phyloP scores from a whole-genome alignment of 306 rosid genomes.

The Lotus japonicus region DNA sequence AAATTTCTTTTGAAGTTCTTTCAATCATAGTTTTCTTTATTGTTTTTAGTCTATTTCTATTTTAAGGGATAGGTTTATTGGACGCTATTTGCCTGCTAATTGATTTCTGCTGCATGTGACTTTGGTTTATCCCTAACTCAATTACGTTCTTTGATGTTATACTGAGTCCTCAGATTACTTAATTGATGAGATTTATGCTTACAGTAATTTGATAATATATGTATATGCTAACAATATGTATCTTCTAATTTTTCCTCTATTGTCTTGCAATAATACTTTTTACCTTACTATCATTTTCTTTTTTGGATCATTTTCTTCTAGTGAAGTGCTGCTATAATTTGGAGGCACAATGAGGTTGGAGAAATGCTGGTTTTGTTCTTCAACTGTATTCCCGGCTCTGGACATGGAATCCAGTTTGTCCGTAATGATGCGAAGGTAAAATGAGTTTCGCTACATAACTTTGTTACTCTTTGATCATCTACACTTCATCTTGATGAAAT shows the following conservation, averaged over 20 bases:
- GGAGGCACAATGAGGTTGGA: slow-evolving; percentile 67
- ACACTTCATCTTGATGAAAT: neutral
- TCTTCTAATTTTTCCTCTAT: no score
- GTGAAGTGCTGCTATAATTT: slow-evolving; percentile 11
- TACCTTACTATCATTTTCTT: neutral
- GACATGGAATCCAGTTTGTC: slow-evolving; percentile 64
- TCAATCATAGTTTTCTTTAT: no score
- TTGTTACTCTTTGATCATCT: no score
- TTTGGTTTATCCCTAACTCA: no score
- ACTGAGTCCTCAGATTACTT: no score
- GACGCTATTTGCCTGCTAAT: no score
- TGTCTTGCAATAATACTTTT: neutral
- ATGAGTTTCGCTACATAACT: neutral
- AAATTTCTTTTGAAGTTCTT: no score
- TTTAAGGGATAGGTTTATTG: no score
- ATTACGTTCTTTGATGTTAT: no score
- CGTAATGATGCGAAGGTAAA: slow-evolving; percentile 85
- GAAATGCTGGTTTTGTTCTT: slow-evolving; percentile 96
- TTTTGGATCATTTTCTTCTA: neutral
- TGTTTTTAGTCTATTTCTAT: no score
- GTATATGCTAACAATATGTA: neutral
- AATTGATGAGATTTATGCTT: no score
- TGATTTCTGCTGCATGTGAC: no score
- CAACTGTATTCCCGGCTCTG: slow-evolving; percentile 63
- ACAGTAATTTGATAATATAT: neutral